Evolutionary conservation across 495 filamentous ascomycete genomes (phyloP), one percentile per base, ranked within the genome.

Genomic region (Aspergillus ostianus): DNA sequence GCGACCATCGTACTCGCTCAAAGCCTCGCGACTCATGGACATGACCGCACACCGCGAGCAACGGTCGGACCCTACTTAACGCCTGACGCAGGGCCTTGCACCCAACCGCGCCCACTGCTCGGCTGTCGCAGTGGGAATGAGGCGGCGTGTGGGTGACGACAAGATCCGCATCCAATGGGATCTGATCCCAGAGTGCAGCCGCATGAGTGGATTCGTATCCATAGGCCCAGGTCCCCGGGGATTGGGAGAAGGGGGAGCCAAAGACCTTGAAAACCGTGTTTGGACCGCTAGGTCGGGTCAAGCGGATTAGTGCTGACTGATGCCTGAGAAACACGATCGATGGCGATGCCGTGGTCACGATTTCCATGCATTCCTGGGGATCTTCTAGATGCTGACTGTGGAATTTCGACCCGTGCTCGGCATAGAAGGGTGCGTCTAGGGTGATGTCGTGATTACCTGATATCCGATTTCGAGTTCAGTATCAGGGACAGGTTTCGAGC

Each of bases 361-460:
- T 66, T 8, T 82, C 69, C 6, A 83, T 73, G 65, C 86, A 90
- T 58, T 80, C 69, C 32, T 73, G 69, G 15, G 80, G 69, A 48
- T 85, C 77, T 71, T 90, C 80, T 17, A 79, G 79, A n/a, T 73
- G 64, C 50, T 85, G 74, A 59, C 84, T 82, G 64, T 89, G 86
- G 63, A 87, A 87, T 49, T 75, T 77, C 0, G 70, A 58, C 4
- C 85, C 83, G 59, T 87, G 72, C 30, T 84, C 66, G 2, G 74
- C 62, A 63, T 88, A 88, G 72, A 91, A 89, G 0, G 70, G 64
- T 19, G 66, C 57, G 67, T 93, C 90, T 5, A 94, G 76, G 0
- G 87, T 89, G 51, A 92, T 77, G 64, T 94, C 90, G 66, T 94
- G 90, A 66, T 93, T 94, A 23, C 90, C 88, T 90, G 59, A 50